phyloP scores from a whole-genome alignment of 192 early-diverging fungal genomes.

The Entomortierella beljakovae region DNA sequence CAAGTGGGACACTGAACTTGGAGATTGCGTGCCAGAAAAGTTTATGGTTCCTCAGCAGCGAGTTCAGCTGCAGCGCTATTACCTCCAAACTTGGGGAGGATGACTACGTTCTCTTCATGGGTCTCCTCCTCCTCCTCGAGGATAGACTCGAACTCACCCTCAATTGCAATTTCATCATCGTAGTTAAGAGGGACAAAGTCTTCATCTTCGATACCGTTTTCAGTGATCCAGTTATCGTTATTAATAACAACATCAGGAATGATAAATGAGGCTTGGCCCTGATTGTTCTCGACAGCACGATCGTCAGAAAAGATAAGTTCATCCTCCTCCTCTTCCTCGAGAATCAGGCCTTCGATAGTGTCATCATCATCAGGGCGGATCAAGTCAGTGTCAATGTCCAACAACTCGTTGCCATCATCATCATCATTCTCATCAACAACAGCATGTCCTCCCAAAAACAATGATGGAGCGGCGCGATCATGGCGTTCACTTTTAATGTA shows the following conservation, averaged over 20 bases:
- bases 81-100: conserved; percentile 20
- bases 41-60: conserved; percentile 22
- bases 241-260: neutral
- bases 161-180: conserved; percentile 11
- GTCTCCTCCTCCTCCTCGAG: neutral
- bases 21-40: neutral
- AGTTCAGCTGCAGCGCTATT: conserved; percentile 27
- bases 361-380: conserved; percentile 42
- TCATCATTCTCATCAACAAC: conserved; percentile 48
- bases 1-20: neutral
- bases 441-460: conserved; percentile 19
- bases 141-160: neutral
- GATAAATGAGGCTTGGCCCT: neutral
- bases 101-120: neutral
- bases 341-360: conserved; percentile 39
- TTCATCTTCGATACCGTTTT: conserved; percentile 19
- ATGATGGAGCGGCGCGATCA: neutral
- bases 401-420: conserved; percentile 49
- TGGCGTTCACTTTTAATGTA: neutral
- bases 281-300: neutral
- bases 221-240: neutral
- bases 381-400: conserved; percentile 34
- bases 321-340: conserved; percentile 40
- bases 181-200: conserved; percentile 13
- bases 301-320: neutral